A percentile compares a stretch with the other conserved stretches of the same genome.
Conservation (phyloP, 495 filamentous ascomycete genomes). For the Lepidopterella palustris region DNA sequence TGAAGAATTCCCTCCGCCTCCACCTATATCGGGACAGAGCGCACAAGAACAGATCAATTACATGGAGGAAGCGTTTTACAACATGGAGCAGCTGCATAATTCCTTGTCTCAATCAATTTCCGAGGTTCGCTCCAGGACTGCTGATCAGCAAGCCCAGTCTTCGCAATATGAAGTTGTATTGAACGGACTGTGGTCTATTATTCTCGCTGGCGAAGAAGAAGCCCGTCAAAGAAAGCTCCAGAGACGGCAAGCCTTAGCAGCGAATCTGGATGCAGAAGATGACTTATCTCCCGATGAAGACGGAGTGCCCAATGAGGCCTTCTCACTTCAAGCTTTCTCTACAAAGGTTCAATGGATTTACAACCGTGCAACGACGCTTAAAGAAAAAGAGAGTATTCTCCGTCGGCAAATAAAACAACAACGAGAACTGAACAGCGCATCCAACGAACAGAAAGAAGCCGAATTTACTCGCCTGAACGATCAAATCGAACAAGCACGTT, state of each 20-base stretch:
- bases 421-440: slow-evolving; percentile 72
- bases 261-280: slow-evolving; percentile 44
- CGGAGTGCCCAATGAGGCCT: slow-evolving; percentile 47
- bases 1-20: slow-evolving; percentile 20
- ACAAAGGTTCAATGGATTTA: slow-evolving; percentile 72
- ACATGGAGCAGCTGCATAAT: slow-evolving; percentile 20
- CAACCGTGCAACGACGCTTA: slow-evolving; percentile 52
- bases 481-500: slow-evolving; percentile 9
- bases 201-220: slow-evolving; percentile 57
- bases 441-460: slow-evolving; percentile 31
- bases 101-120: slow-evolving; percentile 13
- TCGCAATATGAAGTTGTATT: slow-evolving; percentile 56
- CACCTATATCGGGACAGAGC: slow-evolving; percentile 14
- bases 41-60: slow-evolving; percentile 30
- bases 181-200: slow-evolving; percentile 65
- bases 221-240: slow-evolving; percentile 48
- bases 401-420: slow-evolving; percentile 89
- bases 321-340: slow-evolving; percentile 62
- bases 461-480: slow-evolving; percentile 23
- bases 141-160: slow-evolving; percentile 35
- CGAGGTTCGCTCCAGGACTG: slow-evolving; percentile 9
- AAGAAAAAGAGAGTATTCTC: slow-evolving; percentile 78
- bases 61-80: slow-evolving; percentile 28
- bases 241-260: slow-evolving; percentile 42
- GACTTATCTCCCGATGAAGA: slow-evolving; percentile 32